These are phyloP conservation scores for Phlebiopsis gigantea DNA, from an alignment of 768 basidiomycete species.

Conservation along the genomic window DNA sequence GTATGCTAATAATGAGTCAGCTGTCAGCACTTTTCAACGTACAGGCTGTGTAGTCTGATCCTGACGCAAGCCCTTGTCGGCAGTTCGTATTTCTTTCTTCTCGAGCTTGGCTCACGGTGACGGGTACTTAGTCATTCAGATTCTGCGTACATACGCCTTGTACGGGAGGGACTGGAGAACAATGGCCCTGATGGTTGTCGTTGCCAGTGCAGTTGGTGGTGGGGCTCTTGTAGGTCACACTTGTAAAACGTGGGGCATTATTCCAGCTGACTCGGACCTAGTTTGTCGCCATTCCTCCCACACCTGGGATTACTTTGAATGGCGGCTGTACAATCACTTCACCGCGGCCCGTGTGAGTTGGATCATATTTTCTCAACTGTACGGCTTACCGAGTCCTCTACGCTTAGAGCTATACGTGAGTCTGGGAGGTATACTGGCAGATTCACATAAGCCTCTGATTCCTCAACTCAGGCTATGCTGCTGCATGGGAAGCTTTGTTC, in stretches of 20 bases:
- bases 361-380: neutral
- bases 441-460: neutral
- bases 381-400: too few relatives aligned
- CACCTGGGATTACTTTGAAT: neutral
- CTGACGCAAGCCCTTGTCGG: slow-evolving; percentile 41
- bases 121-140: slow-evolving; percentile 33
- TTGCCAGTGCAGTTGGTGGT: slow-evolving; percentile 26
- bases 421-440: neutral
- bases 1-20: slow-evolving; percentile 19
- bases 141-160: slow-evolving; percentile 45
- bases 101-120: neutral
- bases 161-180: slow-evolving; percentile 37
- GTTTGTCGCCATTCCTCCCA: too few relatives aligned
- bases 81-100: slow-evolving; percentile 22
- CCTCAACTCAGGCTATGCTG: slow-evolving; percentile 22
- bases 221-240: slow-evolving; percentile 36
- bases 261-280: too few relatives aligned
- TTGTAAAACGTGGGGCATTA: too few relatives aligned
- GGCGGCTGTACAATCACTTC: slow-evolving; percentile 13
- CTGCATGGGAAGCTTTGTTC: slow-evolving; percentile 48
- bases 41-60: slow-evolving; percentile 38
- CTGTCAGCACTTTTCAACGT: slow-evolving; percentile 34
- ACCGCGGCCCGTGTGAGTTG: neutral
- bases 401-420: neutral
- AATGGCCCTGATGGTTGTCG: slow-evolving; percentile 30